Base-by-base conservation (phyloP, 78 protist species). In the Dictyostelium capitatum region DNA sequence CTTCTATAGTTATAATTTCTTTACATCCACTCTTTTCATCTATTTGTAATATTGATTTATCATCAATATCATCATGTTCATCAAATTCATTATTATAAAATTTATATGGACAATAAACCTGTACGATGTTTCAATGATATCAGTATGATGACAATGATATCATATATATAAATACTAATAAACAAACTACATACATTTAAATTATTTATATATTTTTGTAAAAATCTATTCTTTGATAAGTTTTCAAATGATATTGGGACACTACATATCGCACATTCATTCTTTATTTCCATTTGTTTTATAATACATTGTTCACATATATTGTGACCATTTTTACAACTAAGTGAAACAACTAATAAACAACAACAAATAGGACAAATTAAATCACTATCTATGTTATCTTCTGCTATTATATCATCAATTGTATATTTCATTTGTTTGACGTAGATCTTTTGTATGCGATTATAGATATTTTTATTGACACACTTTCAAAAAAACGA, bases 401-500 rank as follows among this genome's bases (percentile, higher is more conserved):
- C 28, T 65, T 32, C 23, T 25, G 28, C 25, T 11, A 65, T 25
- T 30, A 65, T 25, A 65, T 65, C 73, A 30, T 65, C 73, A 1
- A 65, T 65, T 30, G n/a, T 30, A 65, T 65, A 65, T 65, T 65
- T 65, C 73, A 65, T 65, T 64, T 65, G n/a, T 4, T 51, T 51
- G 2, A 37, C 2, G 43, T 37, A 37, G 1, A 37, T 37, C 43
- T 37, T 37, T 37, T 37, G n/a, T n/a, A n/a, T n/a, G n/a, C n/a
- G n/a, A n/a, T n/a, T n/a, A n/a, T n/a, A n/a, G n/a, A n/a, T n/a
- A n/a, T n/a, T n/a, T n/a, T n/a, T n/a, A n/a, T n/a, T n/a, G n/a
- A n/a, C n/a, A n/a, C n/a, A n/a, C n/a, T n/a, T n/a, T n/a, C n/a
- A n/a, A n/a, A n/a, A n/a, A n/a, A n/a, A n/a, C n/a, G n/a, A n/a